Evolutionary conservation across 2,329 filamentous ascomycete genomes (phyloP), one percentile per base, ranked within the genome.

Genomic region (Paecilomyces niveus): DNA sequence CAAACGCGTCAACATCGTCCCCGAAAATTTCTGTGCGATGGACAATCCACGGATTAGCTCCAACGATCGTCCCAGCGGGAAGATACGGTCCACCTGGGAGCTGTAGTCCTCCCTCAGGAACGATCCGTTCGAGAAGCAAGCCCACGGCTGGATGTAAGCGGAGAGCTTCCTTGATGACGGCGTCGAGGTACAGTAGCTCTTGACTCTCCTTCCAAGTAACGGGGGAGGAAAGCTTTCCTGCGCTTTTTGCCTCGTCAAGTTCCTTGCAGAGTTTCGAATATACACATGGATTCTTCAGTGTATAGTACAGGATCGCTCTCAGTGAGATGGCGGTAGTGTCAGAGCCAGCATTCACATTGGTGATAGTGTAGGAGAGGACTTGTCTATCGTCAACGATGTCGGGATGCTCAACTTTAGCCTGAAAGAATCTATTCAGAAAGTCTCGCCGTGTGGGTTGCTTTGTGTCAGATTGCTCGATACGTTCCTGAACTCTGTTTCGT

Each of bases 241-340:
- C 59, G 22, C 57, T 15, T 3, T 61, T 59, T 6, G 76, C 62
- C 81, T 83, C 62, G 70, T 78, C 39, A 57, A 74, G 18, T 62
- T 83, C 39, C 72, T 85, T 7, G 62, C 68, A 7, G n/a, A 72
- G 8, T 68, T 82, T 58, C 80, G 84, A 64, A 21, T 59, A 56
- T 4, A 63, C 64, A 1, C 51, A 26, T 0, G 66, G 64, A 53
- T 61, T 60, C 55, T 69, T 72, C 11, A 70, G 65, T 3, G 67
- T 61, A 58, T 68, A 66, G 59, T 74, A 74, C 18, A 74, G 59
- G n/a, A 68, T 65, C 1, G 69, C 64, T 10, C 65, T 63, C n/a
- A 74, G 60, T 0, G 66, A 64, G 15, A 72, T 71, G 7, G 70
- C 70, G 0, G 71, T 72, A 1, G 72, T 73, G 55, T 72, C 75